Percentiles rank a stretch among this genome's conserved stretches.
Conservation (phyloP, 148 eudicot species). For the Diospyros lotus region DNA sequence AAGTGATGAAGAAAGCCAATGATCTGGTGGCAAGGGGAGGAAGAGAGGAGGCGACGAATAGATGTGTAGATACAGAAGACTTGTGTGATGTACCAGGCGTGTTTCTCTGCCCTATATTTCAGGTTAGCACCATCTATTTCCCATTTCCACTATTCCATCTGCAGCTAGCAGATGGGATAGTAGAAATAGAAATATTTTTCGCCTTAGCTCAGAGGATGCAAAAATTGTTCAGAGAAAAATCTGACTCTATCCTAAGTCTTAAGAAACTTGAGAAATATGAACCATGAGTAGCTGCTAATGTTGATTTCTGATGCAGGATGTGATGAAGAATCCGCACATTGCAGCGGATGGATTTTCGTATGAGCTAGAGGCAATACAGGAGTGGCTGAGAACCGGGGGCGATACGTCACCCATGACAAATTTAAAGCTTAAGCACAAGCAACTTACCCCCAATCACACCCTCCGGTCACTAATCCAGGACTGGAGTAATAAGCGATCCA, state of each 20-base stretch:
- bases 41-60: slow-evolving; percentile 13
- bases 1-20: slow-evolving; percentile 47
- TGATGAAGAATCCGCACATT: slow-evolving; percentile 73
- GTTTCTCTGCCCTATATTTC: slow-evolving; percentile 68
- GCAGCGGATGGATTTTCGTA: slow-evolving; percentile 86
- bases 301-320: slow-evolving; percentile 37
- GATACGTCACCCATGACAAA: slow-evolving; percentile 69
- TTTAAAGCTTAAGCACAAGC: slow-evolving; percentile 49
- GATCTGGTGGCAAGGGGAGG: slow-evolving; percentile 28
- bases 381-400: slow-evolving; percentile 59
- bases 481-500: slow-evolving; percentile 35
- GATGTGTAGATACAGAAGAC: slow-evolving; percentile 20
- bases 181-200: not conserved
- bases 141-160: not conserved
- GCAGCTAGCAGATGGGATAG: not conserved
- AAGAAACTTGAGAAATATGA: no score
- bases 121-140: slow-evolving; percentile 31
- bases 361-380: slow-evolving; percentile 72
- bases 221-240: no score
- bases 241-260: no score
- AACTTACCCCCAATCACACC: slow-evolving; percentile 56
- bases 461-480: slow-evolving; percentile 61
- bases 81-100: slow-evolving; percentile 37
- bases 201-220: no score
- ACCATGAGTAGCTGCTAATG: no score